Base-by-base conservation (phyloP, 2,329 filamentous ascomycete species). In the Colletotrichum endophyticum region DNA sequence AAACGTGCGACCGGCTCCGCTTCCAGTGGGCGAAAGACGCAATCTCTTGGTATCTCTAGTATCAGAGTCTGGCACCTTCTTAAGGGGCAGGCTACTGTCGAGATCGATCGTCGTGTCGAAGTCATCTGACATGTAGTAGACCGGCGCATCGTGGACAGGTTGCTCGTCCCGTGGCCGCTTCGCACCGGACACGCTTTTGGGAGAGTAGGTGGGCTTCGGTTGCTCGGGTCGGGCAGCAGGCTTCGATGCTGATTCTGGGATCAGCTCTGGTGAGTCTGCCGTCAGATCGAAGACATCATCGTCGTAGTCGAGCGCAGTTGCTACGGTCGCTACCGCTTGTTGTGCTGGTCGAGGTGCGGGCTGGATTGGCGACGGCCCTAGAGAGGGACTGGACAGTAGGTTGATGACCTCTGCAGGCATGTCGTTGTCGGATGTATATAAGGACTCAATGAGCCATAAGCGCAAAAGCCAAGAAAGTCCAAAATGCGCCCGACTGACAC, bases 81-180 rank as follows among this genome's bases (percentile, higher is more conserved):
- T 63, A 16, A 22, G 19, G 2, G 56, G 49, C 1, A 70, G 57
- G 6, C 71, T 77, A 25, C 70, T 77, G 6, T 85, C 84, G 3
- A 87, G 74, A 11, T 86, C 84, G 6, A 84, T 81, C 1, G 84
- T 87, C 9, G 82, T 84, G 57, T 89, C 86, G 66, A 87, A 87
- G 59, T 89, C 87, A 64, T 86, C 84, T 0, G 83, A 85, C 13
- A 85, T 77, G 67, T 84, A 84, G n/a, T 84, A 75, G 30, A 84
- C 81, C 64, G 66, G 80, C 73, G 67, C 25, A 25, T 44, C 15
- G 27, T 36, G 9, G 19, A 32, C 5, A 15, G n/a, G 15, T 25
- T 22, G 53, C 32, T 68, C 72, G 3, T 77, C 75, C 32, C 72
- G 66, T 12, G 75, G 13, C 34, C 75, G 66, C 49, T 77, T 77